Conservation (phyloP, 148 eudicot genomes). For the Vaccinium macrocarpon region DNA sequence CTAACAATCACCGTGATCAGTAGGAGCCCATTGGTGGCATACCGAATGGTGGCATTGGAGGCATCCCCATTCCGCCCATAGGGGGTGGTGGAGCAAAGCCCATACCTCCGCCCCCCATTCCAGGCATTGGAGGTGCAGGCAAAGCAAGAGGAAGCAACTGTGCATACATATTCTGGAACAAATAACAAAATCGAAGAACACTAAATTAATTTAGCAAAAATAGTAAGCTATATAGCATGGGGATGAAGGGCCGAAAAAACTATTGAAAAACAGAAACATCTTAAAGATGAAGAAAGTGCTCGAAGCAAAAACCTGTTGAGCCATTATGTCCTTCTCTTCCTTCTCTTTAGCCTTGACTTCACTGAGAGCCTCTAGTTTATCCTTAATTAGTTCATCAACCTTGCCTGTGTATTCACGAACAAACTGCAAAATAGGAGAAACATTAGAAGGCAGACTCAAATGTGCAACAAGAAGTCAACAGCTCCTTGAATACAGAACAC, state of each 20-base stretch:
- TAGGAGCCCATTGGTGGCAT: conserved; percentile 96
- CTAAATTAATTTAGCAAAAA: background rate
- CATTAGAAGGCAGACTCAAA: background rate
- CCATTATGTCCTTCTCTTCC: conserved; percentile 82
- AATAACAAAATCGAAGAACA: background rate
- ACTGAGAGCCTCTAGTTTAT: conserved; percentile 70
- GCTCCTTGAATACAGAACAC: background rate
- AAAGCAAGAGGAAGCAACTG: conserved; percentile 94
- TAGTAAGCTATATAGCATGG: background rate
- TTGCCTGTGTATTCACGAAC: conserved; percentile 96
- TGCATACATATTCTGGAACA: conserved; percentile 87
- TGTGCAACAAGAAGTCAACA: background rate
- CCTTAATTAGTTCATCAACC: conserved; percentile 90
- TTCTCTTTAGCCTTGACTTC: conserved; percentile 79
- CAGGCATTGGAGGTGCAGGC: conserved; percentile 93
- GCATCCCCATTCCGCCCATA: conserved; percentile 95
- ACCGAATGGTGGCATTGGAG: conserved; percentile 93
- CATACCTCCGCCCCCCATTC: conserved; percentile 72
- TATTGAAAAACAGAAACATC: background rate
- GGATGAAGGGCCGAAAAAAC: background rate
- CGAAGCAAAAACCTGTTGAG: conserved; percentile 59
- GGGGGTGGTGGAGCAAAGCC: conserved; percentile 64
- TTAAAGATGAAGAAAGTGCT: background rate
- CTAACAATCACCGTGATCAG: conserved; percentile 18
- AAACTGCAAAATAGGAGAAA: conserved; percentile 47